phyloP scores from a whole-genome alignment of 2,329 filamentous ascomycete genomes.

The Drechslera avenae region DNA sequence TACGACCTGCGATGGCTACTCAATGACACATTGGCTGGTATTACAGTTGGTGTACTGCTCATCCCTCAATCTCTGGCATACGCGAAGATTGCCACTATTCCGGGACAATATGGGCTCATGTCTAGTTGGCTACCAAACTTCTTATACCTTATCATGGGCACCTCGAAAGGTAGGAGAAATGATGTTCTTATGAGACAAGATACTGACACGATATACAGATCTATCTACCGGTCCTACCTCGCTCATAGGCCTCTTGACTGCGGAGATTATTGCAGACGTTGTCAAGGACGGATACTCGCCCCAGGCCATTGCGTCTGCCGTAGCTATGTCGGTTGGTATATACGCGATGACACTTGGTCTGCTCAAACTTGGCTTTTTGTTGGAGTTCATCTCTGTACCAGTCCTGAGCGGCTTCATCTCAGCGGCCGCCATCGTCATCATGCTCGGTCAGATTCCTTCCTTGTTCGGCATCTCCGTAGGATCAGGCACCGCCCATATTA shows the following conservation, averaged over 20 bases:
- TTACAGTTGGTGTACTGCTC: slow-evolving; percentile 76
- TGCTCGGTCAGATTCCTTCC: slow-evolving; percentile 67
- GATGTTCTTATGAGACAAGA: background rate
- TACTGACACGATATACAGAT: slow-evolving; percentile 59
- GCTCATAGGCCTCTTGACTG: slow-evolving; percentile 66
- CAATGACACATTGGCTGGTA: slow-evolving; percentile 66
- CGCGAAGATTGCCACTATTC: slow-evolving; percentile 86
- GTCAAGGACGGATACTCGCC: slow-evolving; percentile 57
- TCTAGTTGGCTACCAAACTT: slow-evolving; percentile 95
- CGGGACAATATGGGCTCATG: slow-evolving; percentile 85
- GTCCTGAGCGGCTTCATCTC: slow-evolving; percentile 70
- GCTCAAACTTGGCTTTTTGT: slow-evolving; percentile 66
- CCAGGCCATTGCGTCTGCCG: slow-evolving; percentile 63
- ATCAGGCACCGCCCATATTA: slow-evolving; percentile 61
- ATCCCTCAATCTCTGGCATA: slow-evolving; percentile 97
- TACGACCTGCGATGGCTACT: slow-evolving; percentile 67
- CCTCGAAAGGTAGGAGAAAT: slow-evolving; percentile 48
- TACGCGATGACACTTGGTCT: slow-evolving; percentile 65
- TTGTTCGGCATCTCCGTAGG: slow-evolving; percentile 62
- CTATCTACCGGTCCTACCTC: slow-evolving; percentile 68
- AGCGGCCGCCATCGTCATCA: slow-evolving; percentile 68
- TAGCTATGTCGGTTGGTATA: slow-evolving; percentile 67
- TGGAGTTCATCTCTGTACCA: slow-evolving; percentile 69
- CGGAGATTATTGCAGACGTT: slow-evolving; percentile 63
- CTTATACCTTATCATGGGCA: slow-evolving; percentile 96